Conservation (phyloP, 352 stramenopile species). For the Phytophthora sp. region DNA sequence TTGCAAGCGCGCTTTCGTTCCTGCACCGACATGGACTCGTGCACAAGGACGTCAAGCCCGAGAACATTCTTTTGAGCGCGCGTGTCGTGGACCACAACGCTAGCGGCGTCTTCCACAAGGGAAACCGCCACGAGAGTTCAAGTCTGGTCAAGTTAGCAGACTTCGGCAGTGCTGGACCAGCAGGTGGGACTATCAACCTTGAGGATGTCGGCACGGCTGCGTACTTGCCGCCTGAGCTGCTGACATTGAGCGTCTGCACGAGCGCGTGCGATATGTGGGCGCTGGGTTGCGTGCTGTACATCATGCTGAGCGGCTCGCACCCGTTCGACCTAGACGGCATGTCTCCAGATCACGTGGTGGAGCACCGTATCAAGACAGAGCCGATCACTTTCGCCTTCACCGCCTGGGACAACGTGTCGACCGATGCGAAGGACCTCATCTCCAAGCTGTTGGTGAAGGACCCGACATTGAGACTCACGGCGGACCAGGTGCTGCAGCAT, state of each 20-base stretch:
- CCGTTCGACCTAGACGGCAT: constrained; percentile 92
- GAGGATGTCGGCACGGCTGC: constrained; percentile 79
- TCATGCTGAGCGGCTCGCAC: constrained; percentile 92
- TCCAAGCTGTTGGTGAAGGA: constrained; percentile 86
- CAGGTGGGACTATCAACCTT: constrained; percentile 31
- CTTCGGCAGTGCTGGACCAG: constrained; percentile 78
- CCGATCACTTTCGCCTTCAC: constrained; percentile 60
- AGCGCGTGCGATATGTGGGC: constrained; percentile 82
- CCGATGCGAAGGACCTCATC: constrained; percentile 91
- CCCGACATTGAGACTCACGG: constrained; percentile 83
- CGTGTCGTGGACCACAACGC: constrained; percentile 34
- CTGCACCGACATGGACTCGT: constrained; percentile 73
- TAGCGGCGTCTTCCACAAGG: constrained; percentile 19
- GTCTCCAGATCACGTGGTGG: constrained; percentile 85
- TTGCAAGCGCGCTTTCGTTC: constrained; percentile 70
- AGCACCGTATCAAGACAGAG: constrained; percentile 70
- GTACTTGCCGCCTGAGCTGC: constrained; percentile 73
- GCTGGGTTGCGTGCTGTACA: constrained; percentile 94
- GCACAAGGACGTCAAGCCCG: constrained; percentile 86
- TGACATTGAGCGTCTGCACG: constrained; percentile 59
- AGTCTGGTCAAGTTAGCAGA: constrained; percentile 76
- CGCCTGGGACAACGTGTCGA: constrained; percentile 76
- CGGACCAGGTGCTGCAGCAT: constrained; percentile 91
- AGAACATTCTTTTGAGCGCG: constrained; percentile 75
- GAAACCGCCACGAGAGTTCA: constrained; percentile 22